A percentile compares a stretch with the other conserved stretches of the same genome.
These are phyloP conservation scores for Isoetes taiwanensis DNA, from an alignment of 75 land plant genomes.

Conservation along the genomic window DNA sequence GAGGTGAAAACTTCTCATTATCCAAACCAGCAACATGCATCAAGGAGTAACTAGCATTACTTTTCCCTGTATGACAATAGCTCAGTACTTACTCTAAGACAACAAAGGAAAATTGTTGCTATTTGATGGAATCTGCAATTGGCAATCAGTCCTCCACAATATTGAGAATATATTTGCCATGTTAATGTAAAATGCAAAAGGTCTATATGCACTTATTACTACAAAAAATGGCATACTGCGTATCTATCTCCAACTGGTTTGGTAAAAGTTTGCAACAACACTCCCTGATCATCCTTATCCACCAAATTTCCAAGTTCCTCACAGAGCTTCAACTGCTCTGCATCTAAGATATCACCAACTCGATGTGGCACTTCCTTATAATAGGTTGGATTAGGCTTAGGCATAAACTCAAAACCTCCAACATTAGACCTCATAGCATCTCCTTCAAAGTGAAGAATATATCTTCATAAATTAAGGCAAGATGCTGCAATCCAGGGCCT, in stretches of 20 bases:
- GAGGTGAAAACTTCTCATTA: too few species aligned
- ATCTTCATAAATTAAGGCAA: background rate
- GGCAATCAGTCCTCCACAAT: too few species aligned
- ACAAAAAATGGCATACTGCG: too few species aligned
- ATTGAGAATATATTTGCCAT: too few species aligned
- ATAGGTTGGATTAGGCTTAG: background rate
- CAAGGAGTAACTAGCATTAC: too few species aligned
- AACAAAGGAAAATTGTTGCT: too few species aligned
- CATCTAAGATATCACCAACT: background rate
- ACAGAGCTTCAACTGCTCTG: background rate
- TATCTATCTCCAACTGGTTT: conserved; percentile 3
- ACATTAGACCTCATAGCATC: conserved; percentile 4
- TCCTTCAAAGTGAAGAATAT: background rate
- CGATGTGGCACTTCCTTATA: background rate
- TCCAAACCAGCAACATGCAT: too few species aligned
- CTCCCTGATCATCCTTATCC: conserved; percentile 7
- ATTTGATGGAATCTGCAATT: too few species aligned
- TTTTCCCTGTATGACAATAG: too few species aligned
- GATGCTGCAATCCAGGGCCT: conserved; percentile 2
- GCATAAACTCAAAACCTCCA: conserved; percentile 6
- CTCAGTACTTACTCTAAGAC: too few species aligned
- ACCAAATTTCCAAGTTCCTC: conserved; percentile 1
- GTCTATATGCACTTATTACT: too few species aligned
- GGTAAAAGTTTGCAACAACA: background rate
- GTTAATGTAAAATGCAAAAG: too few species aligned